A percentile compares a stretch with the other conserved stretches of the same genome.
These are phyloP conservation scores for Powellomyces hirtus DNA, from an alignment of 192 early-diverging fungal genomes.

Conservation along the genomic window DNA sequence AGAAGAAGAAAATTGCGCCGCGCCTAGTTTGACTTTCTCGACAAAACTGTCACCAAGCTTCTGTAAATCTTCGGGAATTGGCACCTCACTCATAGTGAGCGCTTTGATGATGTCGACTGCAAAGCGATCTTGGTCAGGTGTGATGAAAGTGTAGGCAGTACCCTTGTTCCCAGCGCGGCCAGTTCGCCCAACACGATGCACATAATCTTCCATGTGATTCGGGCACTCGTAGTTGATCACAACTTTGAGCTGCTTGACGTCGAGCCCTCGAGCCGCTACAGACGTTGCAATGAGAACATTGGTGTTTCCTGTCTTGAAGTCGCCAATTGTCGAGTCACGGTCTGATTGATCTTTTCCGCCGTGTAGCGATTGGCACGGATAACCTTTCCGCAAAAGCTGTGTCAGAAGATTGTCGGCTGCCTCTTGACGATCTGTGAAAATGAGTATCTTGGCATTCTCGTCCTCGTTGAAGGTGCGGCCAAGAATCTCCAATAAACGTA, in stretches of 20 bases:
- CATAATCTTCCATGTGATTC: conserved; percentile 98
- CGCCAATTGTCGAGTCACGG: conserved; percentile 82
- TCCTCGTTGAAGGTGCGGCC: conserved; percentile 76
- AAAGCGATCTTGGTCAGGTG: conserved; percentile 90
- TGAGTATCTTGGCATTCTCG: conserved; percentile 51
- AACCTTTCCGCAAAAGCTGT: conserved; percentile 78
- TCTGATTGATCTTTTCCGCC: conserved; percentile 83
- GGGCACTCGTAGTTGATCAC: conserved; percentile 98
- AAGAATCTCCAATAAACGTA: conserved; percentile 82
- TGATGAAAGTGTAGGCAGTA: conserved; percentile 94
- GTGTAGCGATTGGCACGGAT: conserved; percentile 92
- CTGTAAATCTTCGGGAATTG: conserved; percentile 75
- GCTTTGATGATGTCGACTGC: conserved; percentile 84
- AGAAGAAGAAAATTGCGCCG: conserved; percentile 62
- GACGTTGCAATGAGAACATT: conserved; percentile 95
- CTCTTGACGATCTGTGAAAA: conserved; percentile 97
- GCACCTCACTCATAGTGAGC: conserved; percentile 71
- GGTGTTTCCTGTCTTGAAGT: conserved; percentile 89
- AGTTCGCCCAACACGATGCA: conserved; percentile 96
- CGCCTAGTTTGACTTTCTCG: conserved; percentile 75
- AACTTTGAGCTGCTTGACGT: conserved; percentile 88
- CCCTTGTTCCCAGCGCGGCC: conserved; percentile 98
- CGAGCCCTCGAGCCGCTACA: conserved; percentile 92
- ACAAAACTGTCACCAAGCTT: conserved; percentile 75
- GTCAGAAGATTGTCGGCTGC: conserved; percentile 84